A percentile compares a stretch with the other conserved stretches of the same genome.
Evolutionary conservation across 1,284 basidiomycete species (phyloP).

Genomic region (Ceratobasidium sp.): DNA sequence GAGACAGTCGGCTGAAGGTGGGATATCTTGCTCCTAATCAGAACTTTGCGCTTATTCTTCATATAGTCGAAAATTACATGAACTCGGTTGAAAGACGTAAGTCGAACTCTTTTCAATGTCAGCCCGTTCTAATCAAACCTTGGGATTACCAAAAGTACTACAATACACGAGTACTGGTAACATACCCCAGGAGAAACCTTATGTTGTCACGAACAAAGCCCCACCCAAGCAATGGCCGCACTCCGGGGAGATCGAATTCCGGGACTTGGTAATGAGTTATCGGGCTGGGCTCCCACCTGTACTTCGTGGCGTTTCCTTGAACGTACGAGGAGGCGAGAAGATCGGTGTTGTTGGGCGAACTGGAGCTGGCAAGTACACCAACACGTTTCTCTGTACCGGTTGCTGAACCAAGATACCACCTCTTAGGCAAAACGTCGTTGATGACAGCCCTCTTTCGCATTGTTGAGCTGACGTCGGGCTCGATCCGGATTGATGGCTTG

Average conservation of each 20-base stretch:
- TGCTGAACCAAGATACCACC: conserved; percentile 51
- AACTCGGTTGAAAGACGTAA: conserved; percentile 78
- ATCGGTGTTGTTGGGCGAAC: conserved; percentile 65
- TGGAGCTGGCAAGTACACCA: conserved; percentile 51
- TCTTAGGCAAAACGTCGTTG: conserved; percentile 70
- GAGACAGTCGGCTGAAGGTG: conserved; percentile 74
- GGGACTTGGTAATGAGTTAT: conserved; percentile 51
- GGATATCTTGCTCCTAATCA: conserved; percentile 58
- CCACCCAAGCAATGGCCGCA: conserved; percentile 19
- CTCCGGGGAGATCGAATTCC: conserved; percentile 57
- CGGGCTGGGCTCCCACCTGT: conserved; percentile 63
- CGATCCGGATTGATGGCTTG: conserved; percentile 63
- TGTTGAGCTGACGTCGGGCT: conserved; percentile 59
- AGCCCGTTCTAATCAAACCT: conserved; percentile 33
- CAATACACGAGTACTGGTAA: conserved; percentile 69
- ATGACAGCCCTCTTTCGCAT: conserved; percentile 67
- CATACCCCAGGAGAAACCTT: conserved; percentile 73
- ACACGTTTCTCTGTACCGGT: not conserved
- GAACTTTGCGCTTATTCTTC: not conserved
- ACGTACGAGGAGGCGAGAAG: conserved; percentile 63
- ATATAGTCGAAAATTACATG: conserved; percentile 70
- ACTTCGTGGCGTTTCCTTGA: conserved; percentile 60
- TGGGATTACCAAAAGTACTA: conserved; percentile 61
- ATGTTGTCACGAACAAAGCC: conserved; percentile 72
- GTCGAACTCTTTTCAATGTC: conserved; percentile 48